Evolutionary conservation across 805 yeast species (phyloP), one percentile per base, ranked within the genome.

Genomic region (Blastobotrys peoriensis): DNA sequence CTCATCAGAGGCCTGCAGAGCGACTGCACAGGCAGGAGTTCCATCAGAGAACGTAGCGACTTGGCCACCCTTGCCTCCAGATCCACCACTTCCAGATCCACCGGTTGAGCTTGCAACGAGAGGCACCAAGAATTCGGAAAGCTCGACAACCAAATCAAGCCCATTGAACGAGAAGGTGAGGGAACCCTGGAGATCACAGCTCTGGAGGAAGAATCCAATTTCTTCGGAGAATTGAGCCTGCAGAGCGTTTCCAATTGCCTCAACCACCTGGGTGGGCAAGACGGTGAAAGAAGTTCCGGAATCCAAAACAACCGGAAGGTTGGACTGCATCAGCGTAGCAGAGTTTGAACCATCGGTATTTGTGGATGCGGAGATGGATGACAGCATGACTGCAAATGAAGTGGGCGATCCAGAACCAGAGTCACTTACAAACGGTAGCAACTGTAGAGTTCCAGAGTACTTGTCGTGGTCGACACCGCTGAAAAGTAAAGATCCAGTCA

Each of bases 401-500:
- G 47, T 23, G 17, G 57, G 57, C 16, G 36, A 22, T 20, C 38
- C 27, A 10, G 41, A n/a, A 4, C 48, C 49, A 6, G 36, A 15
- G 33, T 40, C 47, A 36, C 39, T 33, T 25, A 48, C 44, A 15
- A 57, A 33, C 17, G 63, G 62, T n/a, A 59, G 50, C 3, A 50
- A 44, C 19, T 38, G 39, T 19, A 59, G 41, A 4, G 45, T 27
- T 19, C 81, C 81, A 0, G 54, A 34, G 56, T 68, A 75, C 61
- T 74, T 74, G 30, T 64, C 59, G 28, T 64, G 66, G 54, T 77
- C 81, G 38, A 74, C 60, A 25, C 76, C 82, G 33, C 83, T 81
- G 57, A 77, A 76, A 38, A 73, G 57, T 8, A 73, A 49, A n/a
- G 61, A 48, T 2, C 77, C 78, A 2, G 53, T 27, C 5, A 45